phyloP scores from a whole-genome alignment of 2,329 filamentous ascomycete species.

The Aureobasidium sp. region DNA sequence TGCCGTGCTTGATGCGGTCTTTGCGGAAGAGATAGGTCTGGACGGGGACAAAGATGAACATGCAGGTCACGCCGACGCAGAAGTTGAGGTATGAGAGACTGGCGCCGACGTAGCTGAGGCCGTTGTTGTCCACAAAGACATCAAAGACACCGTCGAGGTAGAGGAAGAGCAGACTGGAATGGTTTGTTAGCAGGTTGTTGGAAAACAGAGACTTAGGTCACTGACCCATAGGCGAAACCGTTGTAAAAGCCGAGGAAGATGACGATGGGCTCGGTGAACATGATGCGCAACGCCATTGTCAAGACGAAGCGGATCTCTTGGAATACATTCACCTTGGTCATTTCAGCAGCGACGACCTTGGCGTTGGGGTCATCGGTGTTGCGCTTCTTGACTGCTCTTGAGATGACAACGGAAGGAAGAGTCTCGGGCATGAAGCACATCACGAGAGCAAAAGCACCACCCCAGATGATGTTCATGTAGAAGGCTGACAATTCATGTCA shows the following conservation, averaged over 20 bases:
- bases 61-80: slow-evolving; percentile 10
- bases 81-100: slow-evolving; percentile 13
- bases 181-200: background rate
- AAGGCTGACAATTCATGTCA: slow-evolving; percentile 45
- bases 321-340: slow-evolving; percentile 28
- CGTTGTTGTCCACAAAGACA: slow-evolving; percentile 15
- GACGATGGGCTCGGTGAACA: slow-evolving; percentile 44
- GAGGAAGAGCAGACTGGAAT: slow-evolving; percentile 26
- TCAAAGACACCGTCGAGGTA: slow-evolving; percentile 20
- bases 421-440: slow-evolving; percentile 16
- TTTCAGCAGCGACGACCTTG: slow-evolving; percentile 32
- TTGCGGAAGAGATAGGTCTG: slow-evolving; percentile 15
- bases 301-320: slow-evolving; percentile 20
- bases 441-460: slow-evolving; percentile 6
- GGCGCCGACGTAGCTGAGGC: slow-evolving; percentile 9
- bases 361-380: slow-evolving; percentile 48
- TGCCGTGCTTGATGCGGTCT: slow-evolving; percentile 9
- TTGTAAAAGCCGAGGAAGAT: slow-evolving; percentile 42
- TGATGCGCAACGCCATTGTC: slow-evolving; percentile 37
- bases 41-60: slow-evolving; percentile 13
- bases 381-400: slow-evolving; percentile 50
- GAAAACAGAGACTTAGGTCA: background rate
- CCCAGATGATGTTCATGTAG: slow-evolving; percentile 13
- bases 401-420: slow-evolving; percentile 39
- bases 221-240: slow-evolving; percentile 30